Percentiles rank a stretch among this genome's conserved stretches.
Conservation (phyloP, 495 filamentous ascomycete species). For the Aspergillus sclerotiicarbonarius region DNA sequence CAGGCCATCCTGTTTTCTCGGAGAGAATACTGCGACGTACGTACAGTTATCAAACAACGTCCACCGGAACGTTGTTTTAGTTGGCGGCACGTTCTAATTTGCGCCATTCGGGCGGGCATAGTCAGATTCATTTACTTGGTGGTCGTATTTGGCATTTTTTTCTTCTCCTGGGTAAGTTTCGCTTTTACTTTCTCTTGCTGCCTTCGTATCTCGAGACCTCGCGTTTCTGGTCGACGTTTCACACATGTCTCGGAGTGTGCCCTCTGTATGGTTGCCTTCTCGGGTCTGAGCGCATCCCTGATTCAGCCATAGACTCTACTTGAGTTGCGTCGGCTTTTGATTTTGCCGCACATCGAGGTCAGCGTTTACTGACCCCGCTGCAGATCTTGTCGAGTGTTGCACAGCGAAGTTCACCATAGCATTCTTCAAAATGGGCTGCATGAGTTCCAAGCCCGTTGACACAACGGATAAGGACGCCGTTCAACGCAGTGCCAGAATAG, state of each 20-base stretch:
- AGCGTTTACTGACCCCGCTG: background rate
- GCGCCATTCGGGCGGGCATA: background rate
- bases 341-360: background rate
- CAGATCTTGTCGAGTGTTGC: background rate
- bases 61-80: background rate
- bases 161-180: background rate
- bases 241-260: slow-evolving; percentile 1
- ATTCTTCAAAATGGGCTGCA: slow-evolving; percentile 41
- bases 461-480: slow-evolving; percentile 40
- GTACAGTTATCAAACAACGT: background rate
- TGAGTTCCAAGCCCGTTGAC: slow-evolving; percentile 40
- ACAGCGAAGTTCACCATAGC: background rate
- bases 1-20: background rate
- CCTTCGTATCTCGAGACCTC: too few relatives aligned
- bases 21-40: background rate
- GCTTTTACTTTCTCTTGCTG: background rate
- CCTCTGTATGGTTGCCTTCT: slow-evolving; percentile 6
- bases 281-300: slow-evolving; percentile 28
- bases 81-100: slow-evolving; percentile 1
- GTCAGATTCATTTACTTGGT: background rate
- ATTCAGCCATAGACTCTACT: slow-evolving; percentile 21
- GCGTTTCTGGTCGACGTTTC: background rate
- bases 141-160: background rate
- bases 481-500: slow-evolving; percentile 60
- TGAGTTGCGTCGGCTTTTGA: slow-evolving; percentile 2